Base-by-base conservation (phyloP, 768 basidiomycete species). In the Mycena vitilis region DNA sequence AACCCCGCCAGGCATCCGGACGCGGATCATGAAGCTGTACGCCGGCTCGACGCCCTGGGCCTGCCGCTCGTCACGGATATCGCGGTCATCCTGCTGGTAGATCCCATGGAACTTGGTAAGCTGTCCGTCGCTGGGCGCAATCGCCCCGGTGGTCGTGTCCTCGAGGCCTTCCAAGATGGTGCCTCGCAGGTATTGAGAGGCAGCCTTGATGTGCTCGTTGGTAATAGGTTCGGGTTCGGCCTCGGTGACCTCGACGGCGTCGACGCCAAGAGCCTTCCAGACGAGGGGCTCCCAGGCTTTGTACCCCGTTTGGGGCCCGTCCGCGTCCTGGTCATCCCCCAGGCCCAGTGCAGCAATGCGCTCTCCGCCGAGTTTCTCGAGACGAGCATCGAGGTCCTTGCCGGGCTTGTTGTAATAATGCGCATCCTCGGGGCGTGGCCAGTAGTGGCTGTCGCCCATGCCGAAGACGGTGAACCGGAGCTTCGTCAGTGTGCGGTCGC, bases 151-250 rank as follows among this genome's bases (percentile, higher is more conserved):
- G 62, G 85, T 88, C 62, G 82, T 86, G 78, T 99, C 97, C 71
- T 87, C 84, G 42, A 99, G 87, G 53, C 98, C 97, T 77, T 99
- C 96, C 1, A 84, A 85, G 78, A 99, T 99, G 44, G 98, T 99
- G 2, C 98, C 98, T 60, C 98, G 93, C 23, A 98, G 87, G 82
- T 92, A 98, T 63, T 91, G 89, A 54, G 93, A 95, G 7, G 97
- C 96, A 55, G 94, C 98, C 83, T 99, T 99, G 87, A 99, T 98
- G 80, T 99, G 95, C 81, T 99, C 98, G 84, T 99, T 98, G 62
- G 98, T 98, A 79, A 99, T 97, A 1, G 95, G 90, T 74, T 99
- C 96, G 0, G 96, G 96, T 77, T 99, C 96, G 22, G 91, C 92
- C 80, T 99, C 98, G 38, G 85, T 87, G 22, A 98, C 89, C 77